A percentile compares a stretch with the other conserved stretches of the same genome.
These are phyloP conservation scores for Basidiobolus meristosporus DNA, from an alignment of 371 early-diverging fungal species.

Conservation along the genomic window DNA sequence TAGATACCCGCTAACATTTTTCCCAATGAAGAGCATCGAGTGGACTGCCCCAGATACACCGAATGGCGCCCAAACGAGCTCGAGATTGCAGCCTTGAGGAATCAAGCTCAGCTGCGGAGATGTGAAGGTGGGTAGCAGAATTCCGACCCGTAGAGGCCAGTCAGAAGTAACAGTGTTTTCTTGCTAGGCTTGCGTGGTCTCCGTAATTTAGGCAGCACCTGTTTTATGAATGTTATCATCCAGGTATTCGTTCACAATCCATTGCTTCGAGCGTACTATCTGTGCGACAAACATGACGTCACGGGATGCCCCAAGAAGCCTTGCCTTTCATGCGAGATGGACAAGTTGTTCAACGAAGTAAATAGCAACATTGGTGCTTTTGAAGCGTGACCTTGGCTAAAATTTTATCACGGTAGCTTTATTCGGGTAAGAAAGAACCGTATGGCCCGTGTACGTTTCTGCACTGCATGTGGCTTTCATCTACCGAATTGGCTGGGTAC, in stretches of 20 bases:
- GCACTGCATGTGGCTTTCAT: constrained; percentile 74
- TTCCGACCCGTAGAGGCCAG: not conserved
- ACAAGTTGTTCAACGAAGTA: constrained; percentile 51
- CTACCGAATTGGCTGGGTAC: constrained; percentile 74
- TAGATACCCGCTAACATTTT: constrained; percentile 2
- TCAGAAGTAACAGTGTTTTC: not conserved
- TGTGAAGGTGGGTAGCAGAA: constrained; percentile 15
- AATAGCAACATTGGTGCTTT: not conserved
- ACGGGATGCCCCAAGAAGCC: constrained; percentile 30
- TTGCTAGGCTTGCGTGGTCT: constrained; percentile 63
- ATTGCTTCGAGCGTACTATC: constrained; percentile 60
- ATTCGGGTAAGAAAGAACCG: constrained; percentile 45
- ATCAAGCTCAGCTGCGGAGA: constrained; percentile 19
- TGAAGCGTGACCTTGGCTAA: not conserved
- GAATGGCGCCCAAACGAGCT: constrained; percentile 26
- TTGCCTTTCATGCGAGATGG: constrained; percentile 91
- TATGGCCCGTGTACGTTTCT: constrained; percentile 71
- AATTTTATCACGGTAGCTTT: constrained; percentile 21
- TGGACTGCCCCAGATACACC: constrained; percentile 13
- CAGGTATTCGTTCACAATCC: constrained; percentile 88
- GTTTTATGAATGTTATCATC: constrained; percentile 86
- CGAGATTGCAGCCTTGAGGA: constrained; percentile 23
- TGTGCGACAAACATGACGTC: constrained; percentile 67
- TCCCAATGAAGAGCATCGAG: constrained; percentile 16
- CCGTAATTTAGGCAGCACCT: constrained; percentile 84